These are phyloP conservation scores for Dillenia suffruticosa DNA, from an alignment of 164 flowering plant species.

Conservation along the genomic window DNA sequence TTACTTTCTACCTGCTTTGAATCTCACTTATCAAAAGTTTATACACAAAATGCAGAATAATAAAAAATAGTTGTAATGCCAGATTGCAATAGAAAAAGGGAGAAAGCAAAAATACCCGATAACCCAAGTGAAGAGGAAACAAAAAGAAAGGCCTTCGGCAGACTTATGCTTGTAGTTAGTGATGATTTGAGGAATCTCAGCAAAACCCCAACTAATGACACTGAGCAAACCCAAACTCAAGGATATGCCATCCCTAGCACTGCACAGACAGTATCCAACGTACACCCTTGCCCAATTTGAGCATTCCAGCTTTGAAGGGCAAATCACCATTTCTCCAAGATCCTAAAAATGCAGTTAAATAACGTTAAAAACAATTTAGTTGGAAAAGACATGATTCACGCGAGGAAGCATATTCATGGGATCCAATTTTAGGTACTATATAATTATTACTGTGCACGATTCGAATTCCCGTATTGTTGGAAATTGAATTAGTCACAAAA, in stretches of 20 bases:
- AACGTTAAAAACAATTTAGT: too few species aligned
- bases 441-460: too few species aligned
- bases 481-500: too few species aligned
- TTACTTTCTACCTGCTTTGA: too few species aligned
- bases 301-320: slow-evolving; percentile 28
- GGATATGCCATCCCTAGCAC: slow-evolving; percentile 42
- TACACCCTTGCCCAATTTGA: slow-evolving; percentile 28
- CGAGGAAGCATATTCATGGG: too few species aligned
- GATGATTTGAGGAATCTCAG: slow-evolving; percentile 74
- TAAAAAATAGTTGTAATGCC: neutral
- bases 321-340: slow-evolving; percentile 4
- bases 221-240: slow-evolving; percentile 53
- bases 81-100: neutral
- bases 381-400: too few species aligned
- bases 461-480: too few species aligned
- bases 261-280: slow-evolving; percentile 52
- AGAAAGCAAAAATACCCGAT: slow-evolving; percentile 42
- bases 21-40: too few species aligned
- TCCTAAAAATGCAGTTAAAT: too few species aligned
- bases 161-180: slow-evolving; percentile 62
- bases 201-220: slow-evolving; percentile 66
- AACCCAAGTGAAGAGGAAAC: slow-evolving; percentile 66
- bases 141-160: slow-evolving; percentile 55
- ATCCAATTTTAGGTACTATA: too few species aligned
- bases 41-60: neutral